Percentiles rank a stretch among this genome's conserved stretches.
These are phyloP conservation scores for Lomentospora prolificans DNA, from an alignment of 2,329 filamentous ascomycete species.

Conservation along the genomic window DNA sequence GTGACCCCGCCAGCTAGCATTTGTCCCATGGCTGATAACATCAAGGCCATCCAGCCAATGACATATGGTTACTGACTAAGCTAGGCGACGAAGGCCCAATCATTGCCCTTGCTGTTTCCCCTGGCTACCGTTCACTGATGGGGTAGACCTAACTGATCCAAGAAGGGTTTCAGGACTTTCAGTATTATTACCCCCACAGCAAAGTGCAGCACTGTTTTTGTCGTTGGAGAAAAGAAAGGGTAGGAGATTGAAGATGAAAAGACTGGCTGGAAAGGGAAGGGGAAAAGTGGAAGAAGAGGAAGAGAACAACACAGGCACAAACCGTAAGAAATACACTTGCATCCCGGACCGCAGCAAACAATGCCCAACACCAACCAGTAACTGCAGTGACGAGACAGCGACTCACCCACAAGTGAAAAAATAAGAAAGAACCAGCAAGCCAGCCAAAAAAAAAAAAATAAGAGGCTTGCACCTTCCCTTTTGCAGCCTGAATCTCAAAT, in stretches of 20 bases:
- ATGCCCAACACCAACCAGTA: conserved; percentile 5
- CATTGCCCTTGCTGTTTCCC: background rate
- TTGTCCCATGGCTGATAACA: background rate
- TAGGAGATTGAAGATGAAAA: conserved; percentile 3
- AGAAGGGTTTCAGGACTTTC: conserved; percentile 6
- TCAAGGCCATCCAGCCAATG: background rate
- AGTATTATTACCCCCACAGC: too few species aligned
- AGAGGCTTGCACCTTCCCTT: background rate
- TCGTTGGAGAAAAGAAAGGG: conserved; percentile 1
- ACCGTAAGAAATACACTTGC: conserved; percentile 1
- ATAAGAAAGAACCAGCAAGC: background rate
- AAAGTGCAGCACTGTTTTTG: too few species aligned
- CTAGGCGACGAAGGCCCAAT: background rate
- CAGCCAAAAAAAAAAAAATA: background rate
- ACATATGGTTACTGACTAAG: background rate
- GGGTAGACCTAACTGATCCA: background rate
- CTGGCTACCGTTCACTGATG: conserved; percentile 1
- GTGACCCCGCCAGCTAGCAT: background rate
- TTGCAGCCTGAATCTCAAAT: background rate
- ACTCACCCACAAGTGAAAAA: background rate
- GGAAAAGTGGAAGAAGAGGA: background rate
- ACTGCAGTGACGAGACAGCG: background rate
- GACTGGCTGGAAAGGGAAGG: conserved; percentile 3
- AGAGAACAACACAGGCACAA: conserved; percentile 1
- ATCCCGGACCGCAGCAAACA: conserved; percentile 2